Conservation (phyloP, 352 stramenopile species). For the Phytophthora quininea region DNA sequence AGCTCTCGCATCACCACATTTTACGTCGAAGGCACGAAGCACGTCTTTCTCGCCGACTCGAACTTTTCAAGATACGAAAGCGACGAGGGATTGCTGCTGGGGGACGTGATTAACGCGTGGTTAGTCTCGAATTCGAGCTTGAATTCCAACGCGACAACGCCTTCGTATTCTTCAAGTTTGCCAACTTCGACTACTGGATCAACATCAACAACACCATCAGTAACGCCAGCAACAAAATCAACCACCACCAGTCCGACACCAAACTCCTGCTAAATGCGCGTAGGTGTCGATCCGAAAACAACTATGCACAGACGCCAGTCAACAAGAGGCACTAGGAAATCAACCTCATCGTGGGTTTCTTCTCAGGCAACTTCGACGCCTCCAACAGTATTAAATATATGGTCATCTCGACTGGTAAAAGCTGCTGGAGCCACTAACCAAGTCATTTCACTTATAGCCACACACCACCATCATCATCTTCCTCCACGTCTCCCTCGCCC, state of each 20-base stretch:
- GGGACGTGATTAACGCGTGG: conserved; percentile 26
- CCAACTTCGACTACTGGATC: neutral
- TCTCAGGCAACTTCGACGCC: neutral
- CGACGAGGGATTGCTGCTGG: conserved; percentile 34
- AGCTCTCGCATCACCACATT: conserved; percentile 47
- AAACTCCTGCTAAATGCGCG: neutral
- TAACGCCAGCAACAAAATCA: neutral
- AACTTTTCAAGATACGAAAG: conserved; percentile 34
- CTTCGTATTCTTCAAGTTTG: neutral
- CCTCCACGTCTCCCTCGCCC: conserved; percentile 39
- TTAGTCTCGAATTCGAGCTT: conserved; percentile 21
- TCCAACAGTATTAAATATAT: neutral
- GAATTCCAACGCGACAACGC: conserved; percentile 5
- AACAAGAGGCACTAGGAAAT: too few relatives aligned
- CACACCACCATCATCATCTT: conserved; percentile 53
- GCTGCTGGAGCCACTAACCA: neutral
- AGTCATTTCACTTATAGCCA: conserved; percentile 45
- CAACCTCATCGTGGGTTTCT: neutral
- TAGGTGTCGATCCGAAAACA: too few relatives aligned
- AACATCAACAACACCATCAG: neutral
- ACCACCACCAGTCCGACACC: neutral
- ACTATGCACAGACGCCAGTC: too few relatives aligned
- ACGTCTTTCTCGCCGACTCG: conserved; percentile 47
- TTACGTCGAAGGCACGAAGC: conserved; percentile 52
- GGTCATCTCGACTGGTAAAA: too few relatives aligned